Evolutionary conservation across 2,329 filamentous ascomycete genomes (phyloP).

Genomic region (Trematosphaeria pertusa): DNA sequence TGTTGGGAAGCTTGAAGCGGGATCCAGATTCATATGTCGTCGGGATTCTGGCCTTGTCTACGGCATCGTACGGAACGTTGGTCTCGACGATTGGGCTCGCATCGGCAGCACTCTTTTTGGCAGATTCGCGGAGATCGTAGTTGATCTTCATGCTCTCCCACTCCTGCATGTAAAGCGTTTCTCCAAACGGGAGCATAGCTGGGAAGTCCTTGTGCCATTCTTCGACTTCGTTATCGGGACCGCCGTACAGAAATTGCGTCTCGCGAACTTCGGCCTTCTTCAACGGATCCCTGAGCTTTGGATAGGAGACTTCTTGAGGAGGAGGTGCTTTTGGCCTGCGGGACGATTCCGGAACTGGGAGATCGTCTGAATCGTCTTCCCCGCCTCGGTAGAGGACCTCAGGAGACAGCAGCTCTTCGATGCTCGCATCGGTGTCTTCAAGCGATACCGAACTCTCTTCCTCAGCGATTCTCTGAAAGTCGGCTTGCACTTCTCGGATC

Average conservation of each 20-base stretch:
- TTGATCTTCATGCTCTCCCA: constrained; percentile 40
- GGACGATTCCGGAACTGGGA: not conserved
- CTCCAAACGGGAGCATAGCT: constrained; percentile 33
- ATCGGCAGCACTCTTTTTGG: constrained; percentile 13
- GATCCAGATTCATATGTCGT: constrained; percentile 37
- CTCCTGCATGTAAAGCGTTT: constrained; percentile 34
- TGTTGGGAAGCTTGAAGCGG: constrained; percentile 32
- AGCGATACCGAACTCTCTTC: constrained; percentile 8
- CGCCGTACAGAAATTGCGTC: constrained; percentile 34
- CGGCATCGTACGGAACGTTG: constrained; percentile 22
- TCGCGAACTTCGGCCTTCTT: constrained; percentile 5
- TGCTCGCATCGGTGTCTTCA: constrained; percentile 13
- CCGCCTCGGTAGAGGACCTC: constrained; percentile 9
- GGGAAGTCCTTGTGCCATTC: constrained; percentile 28
- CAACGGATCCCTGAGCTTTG: not conserved
- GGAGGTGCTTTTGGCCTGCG: not conserved
- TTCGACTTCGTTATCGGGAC: constrained; percentile 29
- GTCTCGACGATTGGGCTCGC: constrained; percentile 19
- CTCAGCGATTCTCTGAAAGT: constrained; percentile 16
- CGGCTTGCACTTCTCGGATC: constrained; percentile 25
- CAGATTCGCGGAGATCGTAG: constrained; percentile 28
- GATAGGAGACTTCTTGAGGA: not conserved
- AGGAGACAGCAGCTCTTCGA: constrained; percentile 10
- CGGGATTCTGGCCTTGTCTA: constrained; percentile 3
- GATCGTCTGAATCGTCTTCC: too few relatives aligned